Conservation (phyloP, 2,329 filamentous ascomycete species). For the Fusarium anthophilum region DNA sequence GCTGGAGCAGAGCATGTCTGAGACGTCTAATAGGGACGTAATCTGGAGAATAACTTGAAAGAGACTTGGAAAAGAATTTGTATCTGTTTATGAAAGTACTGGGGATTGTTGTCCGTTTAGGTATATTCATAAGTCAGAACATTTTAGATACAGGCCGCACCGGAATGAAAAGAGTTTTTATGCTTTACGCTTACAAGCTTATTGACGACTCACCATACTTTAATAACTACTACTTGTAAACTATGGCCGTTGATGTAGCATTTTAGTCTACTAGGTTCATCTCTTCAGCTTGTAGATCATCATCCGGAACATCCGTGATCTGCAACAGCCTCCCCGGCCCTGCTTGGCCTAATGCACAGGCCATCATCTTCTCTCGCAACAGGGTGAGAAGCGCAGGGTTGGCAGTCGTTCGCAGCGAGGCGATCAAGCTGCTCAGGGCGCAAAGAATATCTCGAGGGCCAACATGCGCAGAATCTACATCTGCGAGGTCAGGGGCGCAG, state of each 20-base stretch:
- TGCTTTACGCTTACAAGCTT: not conserved
- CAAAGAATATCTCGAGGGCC: constrained; percentile 13
- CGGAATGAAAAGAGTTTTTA: not conserved
- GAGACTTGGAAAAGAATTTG: fast-evolving
- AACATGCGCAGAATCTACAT: not conserved
- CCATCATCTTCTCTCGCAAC: constrained; percentile 20
- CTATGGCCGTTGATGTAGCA: not conserved
- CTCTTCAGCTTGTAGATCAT: not conserved
- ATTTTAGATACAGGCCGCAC: not conserved
- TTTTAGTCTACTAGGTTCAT: not conserved
- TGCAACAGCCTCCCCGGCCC: not conserved
- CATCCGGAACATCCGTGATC: constrained; percentile 11
- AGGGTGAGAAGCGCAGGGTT: constrained; percentile 6
- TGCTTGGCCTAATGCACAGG: constrained; percentile 5
- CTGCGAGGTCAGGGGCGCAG: constrained; percentile 19
- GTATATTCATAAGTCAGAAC: not conserved
- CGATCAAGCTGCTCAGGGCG: constrained; percentile 13
- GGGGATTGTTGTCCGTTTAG: too few relatives aligned
- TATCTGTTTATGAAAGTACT: not conserved
- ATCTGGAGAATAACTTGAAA: too few relatives aligned
- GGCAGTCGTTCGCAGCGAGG: constrained; percentile 6
- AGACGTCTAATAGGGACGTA: not conserved
- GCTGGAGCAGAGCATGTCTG: not conserved
- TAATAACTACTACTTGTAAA: not conserved
- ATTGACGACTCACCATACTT: not conserved